Percentiles rank a stretch among this genome's conserved stretches.
These are phyloP conservation scores for Chionographis japonica DNA, from an alignment of 106 monocot species.

Conservation along the genomic window DNA sequence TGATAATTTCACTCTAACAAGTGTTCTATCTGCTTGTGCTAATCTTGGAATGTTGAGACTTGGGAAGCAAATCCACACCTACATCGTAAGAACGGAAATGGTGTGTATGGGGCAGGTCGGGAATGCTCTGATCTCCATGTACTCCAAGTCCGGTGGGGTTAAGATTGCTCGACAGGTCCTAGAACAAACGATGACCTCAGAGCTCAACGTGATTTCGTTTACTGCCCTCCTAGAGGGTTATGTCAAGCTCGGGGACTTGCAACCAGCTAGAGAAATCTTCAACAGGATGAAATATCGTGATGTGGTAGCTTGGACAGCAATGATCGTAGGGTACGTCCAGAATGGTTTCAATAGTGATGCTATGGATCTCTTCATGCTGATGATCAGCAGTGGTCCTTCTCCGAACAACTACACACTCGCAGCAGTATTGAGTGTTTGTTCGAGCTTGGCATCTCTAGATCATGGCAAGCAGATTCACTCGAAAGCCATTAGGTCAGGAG, in stretches of 20 bases:
- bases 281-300: slow-evolving; percentile 61
- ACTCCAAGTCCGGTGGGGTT: slow-evolving; percentile 75
- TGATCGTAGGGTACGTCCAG: slow-evolving; percentile 87
- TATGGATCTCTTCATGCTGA: slow-evolving; percentile 50
- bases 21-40: slow-evolving; percentile 75
- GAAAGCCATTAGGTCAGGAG: slow-evolving; percentile 51
- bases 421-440: slow-evolving; percentile 72
- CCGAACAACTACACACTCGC: slow-evolving; percentile 85
- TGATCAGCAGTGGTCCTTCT: slow-evolving; percentile 51
- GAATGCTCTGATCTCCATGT: slow-evolving; percentile 91
- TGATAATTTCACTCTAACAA: slow-evolving; percentile 65
- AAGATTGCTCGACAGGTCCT: slow-evolving; percentile 43
- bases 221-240: slow-evolving; percentile 93
- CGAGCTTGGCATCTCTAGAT: slow-evolving; percentile 49
- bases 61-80: slow-evolving; percentile 67
- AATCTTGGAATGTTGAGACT: slow-evolving; percentile 42
- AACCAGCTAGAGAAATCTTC: slow-evolving; percentile 71
- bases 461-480: slow-evolving; percentile 79
- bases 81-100: slow-evolving; percentile 44
- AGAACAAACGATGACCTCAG: slow-evolving; percentile 11
- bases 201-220: slow-evolving; percentile 60
- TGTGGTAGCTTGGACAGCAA: slow-evolving; percentile 95
- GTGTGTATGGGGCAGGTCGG: slow-evolving; percentile 41
- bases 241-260: slow-evolving; percentile 60
- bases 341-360: slow-evolving; percentile 66